phyloP scores from a whole-genome alignment of 371 early-diverging fungal genomes.

The Mortierella polycephala region DNA sequence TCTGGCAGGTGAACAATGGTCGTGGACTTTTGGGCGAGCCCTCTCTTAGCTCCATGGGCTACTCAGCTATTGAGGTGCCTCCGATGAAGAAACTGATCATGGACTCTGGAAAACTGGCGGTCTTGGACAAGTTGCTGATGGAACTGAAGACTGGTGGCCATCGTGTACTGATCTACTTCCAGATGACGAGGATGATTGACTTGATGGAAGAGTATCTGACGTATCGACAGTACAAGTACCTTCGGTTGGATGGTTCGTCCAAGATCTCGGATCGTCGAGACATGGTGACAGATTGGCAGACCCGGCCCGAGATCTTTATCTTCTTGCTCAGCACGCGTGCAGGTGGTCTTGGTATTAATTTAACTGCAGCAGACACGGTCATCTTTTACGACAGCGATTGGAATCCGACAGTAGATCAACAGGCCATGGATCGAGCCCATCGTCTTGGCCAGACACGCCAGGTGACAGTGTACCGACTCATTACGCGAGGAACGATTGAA shows the following conservation, averaged over 20 bases:
- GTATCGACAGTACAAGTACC: conserved; percentile 89
- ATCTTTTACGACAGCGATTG: conserved; percentile 99
- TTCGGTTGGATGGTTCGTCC: conserved; percentile 96
- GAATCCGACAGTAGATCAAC: conserved; percentile 99
- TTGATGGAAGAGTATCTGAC: conserved; percentile 95
- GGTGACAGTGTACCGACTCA: conserved; percentile 94
- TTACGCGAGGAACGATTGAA: conserved; percentile 93
- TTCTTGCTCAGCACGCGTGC: conserved; percentile 99
- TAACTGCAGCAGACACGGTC: conserved; percentile 99
- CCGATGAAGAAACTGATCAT: conserved; percentile 85
- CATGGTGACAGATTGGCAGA: conserved; percentile 95
- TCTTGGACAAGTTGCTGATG: conserved; percentile 88
- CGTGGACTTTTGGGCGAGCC: conserved; percentile 52
- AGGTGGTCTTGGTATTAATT: conserved; percentile 99
- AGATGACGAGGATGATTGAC: conserved; percentile 99
- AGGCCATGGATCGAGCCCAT: conserved; percentile 99
- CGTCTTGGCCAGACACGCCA: conserved; percentile 97
- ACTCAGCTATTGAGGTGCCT: conserved; percentile 57
- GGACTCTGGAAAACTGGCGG: conserved; percentile 95
- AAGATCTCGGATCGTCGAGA: conserved; percentile 93
- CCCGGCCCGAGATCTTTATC: conserved; percentile 91
- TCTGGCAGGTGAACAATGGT: conserved; percentile 42
- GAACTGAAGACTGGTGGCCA: conserved; percentile 93
- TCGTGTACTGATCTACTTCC: conserved; percentile 97
- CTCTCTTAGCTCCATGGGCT: conserved; percentile 30